A percentile compares a stretch with the other conserved stretches of the same genome.
These are phyloP conservation scores for Nannizzia gypsea DNA, from an alignment of 2,329 filamentous ascomycete species.

Conservation along the genomic window DNA sequence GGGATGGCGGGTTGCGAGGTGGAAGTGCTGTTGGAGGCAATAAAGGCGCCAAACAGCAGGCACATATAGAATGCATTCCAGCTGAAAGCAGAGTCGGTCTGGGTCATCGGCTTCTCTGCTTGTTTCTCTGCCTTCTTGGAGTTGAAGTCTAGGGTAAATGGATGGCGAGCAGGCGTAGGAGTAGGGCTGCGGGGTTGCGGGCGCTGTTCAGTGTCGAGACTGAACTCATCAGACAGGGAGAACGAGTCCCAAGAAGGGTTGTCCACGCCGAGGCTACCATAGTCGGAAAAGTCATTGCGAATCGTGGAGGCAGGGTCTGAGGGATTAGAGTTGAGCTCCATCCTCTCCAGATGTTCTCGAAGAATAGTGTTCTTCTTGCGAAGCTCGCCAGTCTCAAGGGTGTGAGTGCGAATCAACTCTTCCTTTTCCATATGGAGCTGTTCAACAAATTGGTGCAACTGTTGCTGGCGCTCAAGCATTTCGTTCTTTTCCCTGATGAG, in stretches of 20 bases:
- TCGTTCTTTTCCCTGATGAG: constrained; percentile 46
- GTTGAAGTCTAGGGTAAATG: constrained; percentile 33
- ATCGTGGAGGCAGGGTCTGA: constrained; percentile 42
- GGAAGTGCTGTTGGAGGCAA: constrained; percentile 70
- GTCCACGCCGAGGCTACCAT: constrained; percentile 74
- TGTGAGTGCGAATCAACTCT: constrained; percentile 78
- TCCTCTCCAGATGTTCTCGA: constrained; percentile 48
- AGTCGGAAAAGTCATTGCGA: constrained; percentile 61
- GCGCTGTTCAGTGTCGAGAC: constrained; percentile 31
- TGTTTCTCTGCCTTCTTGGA: constrained; percentile 26
- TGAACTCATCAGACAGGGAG: constrained; percentile 57
- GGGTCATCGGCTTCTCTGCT: constrained; percentile 26
- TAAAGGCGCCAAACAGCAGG: constrained; percentile 89
- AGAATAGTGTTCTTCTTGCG: constrained; percentile 85
- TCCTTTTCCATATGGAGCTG: constrained; percentile 75
- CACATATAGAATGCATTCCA: constrained; percentile 76
- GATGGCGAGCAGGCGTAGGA: constrained; percentile 20
- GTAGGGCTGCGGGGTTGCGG: constrained; percentile 17
- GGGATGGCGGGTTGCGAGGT: constrained; percentile 46
- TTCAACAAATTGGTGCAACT: constrained; percentile 63
- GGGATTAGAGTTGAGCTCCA: constrained; percentile 29
- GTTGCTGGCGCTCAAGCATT: constrained; percentile 60
- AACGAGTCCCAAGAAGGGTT: constrained; percentile 67
- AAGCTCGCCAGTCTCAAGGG: constrained; percentile 77
- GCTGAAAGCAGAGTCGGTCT: constrained; percentile 55